Evolutionary conservation across 2,329 filamentous ascomycete genomes (phyloP).

Genomic region (Mariannaea sp.): DNA sequence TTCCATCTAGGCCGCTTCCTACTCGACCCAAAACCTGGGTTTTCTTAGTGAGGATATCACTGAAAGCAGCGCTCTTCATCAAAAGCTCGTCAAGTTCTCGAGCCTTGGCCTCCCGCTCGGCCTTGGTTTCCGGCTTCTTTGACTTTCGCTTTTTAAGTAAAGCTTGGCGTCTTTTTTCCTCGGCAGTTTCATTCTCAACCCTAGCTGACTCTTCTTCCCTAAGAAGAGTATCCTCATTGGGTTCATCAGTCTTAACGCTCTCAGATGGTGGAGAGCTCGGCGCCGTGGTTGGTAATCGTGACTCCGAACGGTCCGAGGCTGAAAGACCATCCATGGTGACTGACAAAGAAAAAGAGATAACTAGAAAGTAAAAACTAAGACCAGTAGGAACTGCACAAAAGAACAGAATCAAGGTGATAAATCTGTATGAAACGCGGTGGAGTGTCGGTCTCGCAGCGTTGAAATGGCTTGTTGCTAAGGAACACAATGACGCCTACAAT

Average conservation of each 20-base stretch:
- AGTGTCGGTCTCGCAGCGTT: slow-evolving; percentile 2
- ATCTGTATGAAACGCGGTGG: slow-evolving; percentile 11
- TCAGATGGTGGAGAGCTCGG: slow-evolving; percentile 46
- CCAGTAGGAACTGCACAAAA: neutral
- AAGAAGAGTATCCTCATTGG: slow-evolving; percentile 38
- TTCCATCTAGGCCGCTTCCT: slow-evolving; percentile 63
- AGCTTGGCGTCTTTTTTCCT: slow-evolving; percentile 51
- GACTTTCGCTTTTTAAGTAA: slow-evolving; percentile 47
- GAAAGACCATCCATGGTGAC: slow-evolving; percentile 41
- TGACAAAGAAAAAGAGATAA: neutral
- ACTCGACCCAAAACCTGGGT: slow-evolving; percentile 66
- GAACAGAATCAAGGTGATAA: neutral
- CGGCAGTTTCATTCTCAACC: slow-evolving; percentile 51
- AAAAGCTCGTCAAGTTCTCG: slow-evolving; percentile 64
- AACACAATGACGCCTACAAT: slow-evolving; percentile 34
- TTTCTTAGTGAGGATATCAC: slow-evolving; percentile 66
- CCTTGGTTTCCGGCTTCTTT: slow-evolving; percentile 56
- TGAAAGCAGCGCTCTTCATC: slow-evolving; percentile 63
- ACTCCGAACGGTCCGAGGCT: slow-evolving; percentile 38
- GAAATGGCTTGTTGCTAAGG: slow-evolving; percentile 6
- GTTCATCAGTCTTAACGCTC: slow-evolving; percentile 23
- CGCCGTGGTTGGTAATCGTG: slow-evolving; percentile 41
- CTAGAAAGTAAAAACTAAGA: neutral
- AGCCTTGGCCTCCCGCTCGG: slow-evolving; percentile 62
- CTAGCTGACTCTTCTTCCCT: slow-evolving; percentile 46